Evolutionary conservation across 192 early-diverging fungal genomes (phyloP), one percentile per base, ranked within the genome.

Genomic region (Linnemannia elongata): DNA sequence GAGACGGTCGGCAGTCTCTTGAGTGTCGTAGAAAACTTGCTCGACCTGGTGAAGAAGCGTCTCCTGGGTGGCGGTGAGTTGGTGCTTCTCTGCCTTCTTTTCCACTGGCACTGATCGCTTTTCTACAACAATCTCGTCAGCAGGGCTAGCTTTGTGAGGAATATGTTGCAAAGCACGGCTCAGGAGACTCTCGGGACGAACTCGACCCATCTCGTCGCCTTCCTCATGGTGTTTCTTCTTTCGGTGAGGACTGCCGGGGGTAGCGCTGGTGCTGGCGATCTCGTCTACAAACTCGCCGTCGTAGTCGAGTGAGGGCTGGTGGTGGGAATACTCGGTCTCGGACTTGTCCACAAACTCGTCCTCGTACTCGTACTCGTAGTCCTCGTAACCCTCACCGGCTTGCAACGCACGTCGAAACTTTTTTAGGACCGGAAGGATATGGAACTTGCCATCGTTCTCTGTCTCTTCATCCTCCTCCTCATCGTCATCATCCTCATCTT

Each of bases 211-310:
- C 44, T 74, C 79, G 24, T 52, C 74, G 6, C 41, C 47, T 13
- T 69, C 73, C 27, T 76, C 47, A 4, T 22, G 17, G 12, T 55
- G 15, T 7, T 68, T 75, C 68, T 49, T 36, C 35, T 57, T 75
- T 27, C 54, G 42, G 13, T 74, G 52, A 49, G 47, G 47, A 4
- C 35, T 78, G n/a, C 49, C 66, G 6, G 69, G 24, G 42, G 47
- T 44, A 33, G 74, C 63, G 20, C 63, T 33, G 57, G 24, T 82
- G 12, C 57, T 72, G 75, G 77, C 73, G 4, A 41, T 27, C 12
- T 52, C 72, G 0, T 68, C 70, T 10, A 22, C 9, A 15, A 44
- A 35, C 7, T 54, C 38, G 44, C 15, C 27, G 1, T 52, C 47
- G 36, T 76, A 30, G 27, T 76, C 52, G 9, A 42, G 9, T 68